These are phyloP conservation scores for Acanthamoeba castellanii DNA, from an alignment of 208 protist species.

Conservation along the genomic window DNA sequence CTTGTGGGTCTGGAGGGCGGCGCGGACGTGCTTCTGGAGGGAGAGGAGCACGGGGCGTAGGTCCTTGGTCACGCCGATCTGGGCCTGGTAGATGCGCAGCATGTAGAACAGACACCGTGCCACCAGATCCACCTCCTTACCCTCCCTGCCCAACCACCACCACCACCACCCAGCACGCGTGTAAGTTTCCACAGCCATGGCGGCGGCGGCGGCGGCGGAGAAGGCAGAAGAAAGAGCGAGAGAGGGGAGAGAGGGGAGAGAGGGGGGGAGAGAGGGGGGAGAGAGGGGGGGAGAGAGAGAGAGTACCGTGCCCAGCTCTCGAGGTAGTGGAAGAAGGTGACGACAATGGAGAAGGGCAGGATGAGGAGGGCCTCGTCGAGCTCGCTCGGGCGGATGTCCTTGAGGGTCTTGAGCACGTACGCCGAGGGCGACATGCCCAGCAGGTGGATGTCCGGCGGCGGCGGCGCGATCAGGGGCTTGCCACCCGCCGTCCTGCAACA, in stretches of 20 bases:
- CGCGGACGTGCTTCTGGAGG: slow-evolving; percentile 12
- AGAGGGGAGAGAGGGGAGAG: slow-evolving; percentile 67
- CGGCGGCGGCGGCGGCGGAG: no score
- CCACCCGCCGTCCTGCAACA: background rate
- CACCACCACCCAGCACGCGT: background rate
- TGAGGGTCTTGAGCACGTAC: slow-evolving; percentile 82
- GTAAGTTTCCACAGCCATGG: slow-evolving; percentile 68
- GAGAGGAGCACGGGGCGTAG: slow-evolving; percentile 53
- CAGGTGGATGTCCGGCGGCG: slow-evolving; percentile 72
- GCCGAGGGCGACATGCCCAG: slow-evolving; percentile 52
- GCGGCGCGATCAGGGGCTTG: slow-evolving; percentile 44
- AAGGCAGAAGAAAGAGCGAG: no score
- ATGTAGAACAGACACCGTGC: background rate
- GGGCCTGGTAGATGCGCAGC: slow-evolving; percentile 73
- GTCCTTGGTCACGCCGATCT: slow-evolving; percentile 60
- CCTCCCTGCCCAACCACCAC: slow-evolving; percentile 1
- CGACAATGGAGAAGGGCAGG: slow-evolving; percentile 82
- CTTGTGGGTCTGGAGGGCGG: background rate
- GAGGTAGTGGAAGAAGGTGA: slow-evolving; percentile 80
- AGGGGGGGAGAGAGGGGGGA: slow-evolving; percentile 67
- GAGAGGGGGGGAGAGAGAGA: no score
- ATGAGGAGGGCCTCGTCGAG: slow-evolving; percentile 88
- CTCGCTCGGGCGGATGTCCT: slow-evolving; percentile 80
- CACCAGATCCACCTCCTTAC: slow-evolving; percentile 16
- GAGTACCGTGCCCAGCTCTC: slow-evolving; percentile 52